Conservation (phyloP, 108 stramenopile species). For the Chaetoceros tenuissimus region DNA sequence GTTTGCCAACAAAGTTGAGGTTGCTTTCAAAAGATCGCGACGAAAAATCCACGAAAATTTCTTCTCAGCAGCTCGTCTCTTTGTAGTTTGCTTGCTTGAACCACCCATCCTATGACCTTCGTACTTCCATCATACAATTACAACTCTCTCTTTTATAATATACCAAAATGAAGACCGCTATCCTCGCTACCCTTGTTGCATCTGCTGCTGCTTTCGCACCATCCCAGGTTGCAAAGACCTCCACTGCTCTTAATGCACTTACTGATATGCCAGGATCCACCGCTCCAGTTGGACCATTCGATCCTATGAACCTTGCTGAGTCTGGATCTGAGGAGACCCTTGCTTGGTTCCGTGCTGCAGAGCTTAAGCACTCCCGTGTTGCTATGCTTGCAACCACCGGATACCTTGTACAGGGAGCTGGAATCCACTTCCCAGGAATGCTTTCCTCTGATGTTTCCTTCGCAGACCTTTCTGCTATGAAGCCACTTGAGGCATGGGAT, state of each 20-base stretch:
- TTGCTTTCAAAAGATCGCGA: neutral
- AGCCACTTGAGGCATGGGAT: conserved; percentile 74
- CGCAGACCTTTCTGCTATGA: conserved; percentile 65
- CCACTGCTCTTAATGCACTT: conserved; percentile 39
- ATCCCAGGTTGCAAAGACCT: conserved; percentile 28
- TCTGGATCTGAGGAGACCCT: conserved; percentile 64
- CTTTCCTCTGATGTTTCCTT: conserved; percentile 55
- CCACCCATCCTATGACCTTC: too few relatives aligned
- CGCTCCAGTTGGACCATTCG: conserved; percentile 56
- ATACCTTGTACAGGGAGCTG: conserved; percentile 63
- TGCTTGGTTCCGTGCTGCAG: conserved; percentile 76
- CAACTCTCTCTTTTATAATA: neutral
- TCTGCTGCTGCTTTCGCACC: conserved; percentile 60
- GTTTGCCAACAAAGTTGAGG: neutral
- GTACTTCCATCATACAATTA: neutral
- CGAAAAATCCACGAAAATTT: neutral
- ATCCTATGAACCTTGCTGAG: conserved; percentile 55
- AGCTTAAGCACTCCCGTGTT: conserved; percentile 77
- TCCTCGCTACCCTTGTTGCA: conserved; percentile 42
- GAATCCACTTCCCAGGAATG: conserved; percentile 76
- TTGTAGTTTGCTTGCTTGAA: too few relatives aligned
- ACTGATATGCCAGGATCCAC: conserved; percentile 57
- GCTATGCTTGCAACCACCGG: conserved; percentile 85
- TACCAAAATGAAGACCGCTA: conserved; percentile 38
- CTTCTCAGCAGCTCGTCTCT: too few relatives aligned